phyloP scores from a whole-genome alignment of 1,139 yeast species.

The Sugiyamaella paludigena region DNA sequence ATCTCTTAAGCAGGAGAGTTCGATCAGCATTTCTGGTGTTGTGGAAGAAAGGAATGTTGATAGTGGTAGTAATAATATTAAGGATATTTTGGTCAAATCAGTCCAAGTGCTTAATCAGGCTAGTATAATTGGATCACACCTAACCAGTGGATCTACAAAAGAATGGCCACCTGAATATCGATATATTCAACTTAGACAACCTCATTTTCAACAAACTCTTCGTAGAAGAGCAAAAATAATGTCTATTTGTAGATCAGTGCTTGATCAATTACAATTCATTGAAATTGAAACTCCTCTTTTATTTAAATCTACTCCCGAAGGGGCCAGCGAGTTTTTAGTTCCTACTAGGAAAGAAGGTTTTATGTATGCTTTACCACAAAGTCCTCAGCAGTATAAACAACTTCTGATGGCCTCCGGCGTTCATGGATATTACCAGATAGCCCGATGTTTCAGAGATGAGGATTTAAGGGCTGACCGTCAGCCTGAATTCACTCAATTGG shows the following conservation, averaged over 20 bases:
- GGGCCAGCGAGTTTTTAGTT: conserved; percentile 92
- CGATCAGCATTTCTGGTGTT: conserved; percentile 65
- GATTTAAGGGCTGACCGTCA: conserved; percentile 93
- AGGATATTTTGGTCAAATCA: conserved; percentile 57
- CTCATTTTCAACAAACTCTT: conserved; percentile 57
- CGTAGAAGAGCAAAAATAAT: conserved; percentile 62
- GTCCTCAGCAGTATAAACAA: conserved; percentile 97
- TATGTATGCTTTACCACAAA: conserved; percentile 91
- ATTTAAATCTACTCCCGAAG: conserved; percentile 96
- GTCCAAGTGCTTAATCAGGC: conserved; percentile 65
- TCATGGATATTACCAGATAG: conserved; percentile 80
- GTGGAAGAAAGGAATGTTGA: conserved; percentile 33
- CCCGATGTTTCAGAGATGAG: conserved; percentile 93
- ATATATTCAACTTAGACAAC: conserved; percentile 72
- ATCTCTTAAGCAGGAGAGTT: conserved; percentile 64
- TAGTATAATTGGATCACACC: conserved; percentile 64
- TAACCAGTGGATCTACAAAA: conserved; percentile 52
- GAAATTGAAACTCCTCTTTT: conserved; percentile 92
- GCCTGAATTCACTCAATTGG: conserved; percentile 96
- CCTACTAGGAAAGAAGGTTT: conserved; percentile 66
- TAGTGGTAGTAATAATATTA: conserved; percentile 32
- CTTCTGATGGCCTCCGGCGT: conserved; percentile 92
- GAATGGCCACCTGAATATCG: conserved; percentile 75
- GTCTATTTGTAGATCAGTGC: conserved; percentile 49
- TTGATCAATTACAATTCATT: conserved; percentile 52